These are phyloP conservation scores for Hericium erinaceus DNA, from an alignment of 768 basidiomycete species.

Conservation along the genomic window DNA sequence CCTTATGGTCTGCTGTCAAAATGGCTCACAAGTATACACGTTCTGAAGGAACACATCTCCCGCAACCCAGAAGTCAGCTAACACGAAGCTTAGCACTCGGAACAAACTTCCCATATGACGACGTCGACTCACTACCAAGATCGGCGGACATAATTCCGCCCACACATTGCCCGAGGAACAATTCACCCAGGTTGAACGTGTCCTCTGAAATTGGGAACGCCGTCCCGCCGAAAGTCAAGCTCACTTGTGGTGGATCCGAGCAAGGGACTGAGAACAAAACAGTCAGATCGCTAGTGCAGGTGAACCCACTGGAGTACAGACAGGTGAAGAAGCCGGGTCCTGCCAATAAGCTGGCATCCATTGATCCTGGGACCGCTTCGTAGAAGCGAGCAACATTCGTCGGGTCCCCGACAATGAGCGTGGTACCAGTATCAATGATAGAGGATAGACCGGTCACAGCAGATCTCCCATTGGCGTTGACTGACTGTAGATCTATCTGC, in stretches of 20 bases:
- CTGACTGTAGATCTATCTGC: constrained; percentile 14
- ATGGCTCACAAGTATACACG: constrained; percentile 5
- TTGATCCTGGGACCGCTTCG: constrained; percentile 18
- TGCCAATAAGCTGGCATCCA: constrained; percentile 6
- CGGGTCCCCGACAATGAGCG: constrained; percentile 21
- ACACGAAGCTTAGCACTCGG: no score
- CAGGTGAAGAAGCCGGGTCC: constrained; percentile 21
- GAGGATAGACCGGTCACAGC: constrained; percentile 8
- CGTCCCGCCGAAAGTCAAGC: constrained; percentile 21
- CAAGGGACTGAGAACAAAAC: constrained; percentile 12
- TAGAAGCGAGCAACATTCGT: constrained; percentile 18
- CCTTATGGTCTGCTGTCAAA: no score
- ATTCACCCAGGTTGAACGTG: constrained; percentile 20
- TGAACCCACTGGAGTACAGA: neutral
- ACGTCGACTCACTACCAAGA: neutral
- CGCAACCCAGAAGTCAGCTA: neutral
- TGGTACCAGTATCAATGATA: constrained; percentile 24
- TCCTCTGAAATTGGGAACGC: constrained; percentile 17
- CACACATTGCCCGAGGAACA: constrained; percentile 15
- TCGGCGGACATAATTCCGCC: constrained; percentile 6
- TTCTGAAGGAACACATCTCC: constrained; percentile 7
- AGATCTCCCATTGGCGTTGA: constrained; percentile 5
- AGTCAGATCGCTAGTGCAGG: neutral
- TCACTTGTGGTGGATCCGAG: constrained; percentile 9
- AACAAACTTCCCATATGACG: no score